Evolutionary conservation across 805 yeast species (phyloP).

Genomic region (Tetrapisispora arboricola): DNA sequence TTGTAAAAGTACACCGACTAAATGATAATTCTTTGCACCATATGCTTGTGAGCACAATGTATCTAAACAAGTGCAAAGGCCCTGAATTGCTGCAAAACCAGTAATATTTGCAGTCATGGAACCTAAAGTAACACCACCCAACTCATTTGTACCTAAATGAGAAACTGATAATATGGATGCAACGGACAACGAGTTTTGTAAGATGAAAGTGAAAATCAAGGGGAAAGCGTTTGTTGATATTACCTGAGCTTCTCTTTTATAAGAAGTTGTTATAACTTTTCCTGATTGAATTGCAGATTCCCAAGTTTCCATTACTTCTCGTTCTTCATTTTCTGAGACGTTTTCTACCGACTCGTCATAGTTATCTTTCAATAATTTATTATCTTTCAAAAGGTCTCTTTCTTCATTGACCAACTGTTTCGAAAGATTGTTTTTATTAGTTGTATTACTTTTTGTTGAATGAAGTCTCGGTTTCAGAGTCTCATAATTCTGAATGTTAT

Average conservation of each 20-base stretch:
- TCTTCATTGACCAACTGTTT: slow-evolving; percentile 23
- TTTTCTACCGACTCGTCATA: background rate
- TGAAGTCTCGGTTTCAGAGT: background rate
- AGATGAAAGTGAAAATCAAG: slow-evolving; percentile 51
- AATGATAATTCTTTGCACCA: slow-evolving; percentile 53
- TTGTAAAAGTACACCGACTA: slow-evolving; percentile 60
- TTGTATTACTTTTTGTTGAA: background rate
- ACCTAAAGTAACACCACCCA: slow-evolving; percentile 68
- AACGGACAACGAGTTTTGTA: slow-evolving; percentile 64
- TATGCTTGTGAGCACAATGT: slow-evolving; percentile 72
- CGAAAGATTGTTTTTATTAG: slow-evolving; percentile 3
- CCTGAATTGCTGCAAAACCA: slow-evolving; percentile 66
- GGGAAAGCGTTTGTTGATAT: slow-evolving; percentile 44
- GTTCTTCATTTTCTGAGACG: slow-evolving; percentile 5
- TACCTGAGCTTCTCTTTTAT: slow-evolving; percentile 37
- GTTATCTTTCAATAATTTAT: slow-evolving; percentile 14
- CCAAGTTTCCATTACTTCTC: slow-evolving; percentile 22
- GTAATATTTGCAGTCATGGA: slow-evolving; percentile 72
- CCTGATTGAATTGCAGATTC: slow-evolving; percentile 25
- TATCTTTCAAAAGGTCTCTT: slow-evolving; percentile 26
- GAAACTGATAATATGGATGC: slow-evolving; percentile 75
- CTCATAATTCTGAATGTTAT: too few species aligned
- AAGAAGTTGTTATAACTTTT: slow-evolving; percentile 19
- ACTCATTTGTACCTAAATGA: slow-evolving; percentile 55
- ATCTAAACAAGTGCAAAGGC: slow-evolving; percentile 68